Evolutionary conservation across 1,284 basidiomycete species (phyloP), one percentile per base, ranked within the genome.

Genomic region (Melampsora abietis-canadensis): DNA sequence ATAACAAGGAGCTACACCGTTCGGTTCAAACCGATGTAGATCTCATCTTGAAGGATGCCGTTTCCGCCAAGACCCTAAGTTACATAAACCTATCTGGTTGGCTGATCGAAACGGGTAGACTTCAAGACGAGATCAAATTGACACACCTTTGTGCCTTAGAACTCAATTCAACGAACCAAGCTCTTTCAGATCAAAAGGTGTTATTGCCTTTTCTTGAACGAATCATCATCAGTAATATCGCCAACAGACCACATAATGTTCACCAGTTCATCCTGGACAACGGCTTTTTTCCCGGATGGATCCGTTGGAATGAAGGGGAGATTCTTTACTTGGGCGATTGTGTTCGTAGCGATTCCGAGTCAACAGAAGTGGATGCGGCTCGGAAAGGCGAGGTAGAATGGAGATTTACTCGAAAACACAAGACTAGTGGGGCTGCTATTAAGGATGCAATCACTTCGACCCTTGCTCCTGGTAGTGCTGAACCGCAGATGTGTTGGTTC

Each of bases 261-360:
- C 3, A 30, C 34, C 60, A 74, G 40, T 74, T 74, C 31, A 74
- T 74, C 34, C 31, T 34, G 24, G 54, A 66, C 17, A 44, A 47
- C 30, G 70, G 70, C 1, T 74, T 74, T 46, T 37, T 63, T 24
- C 70, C 70, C 48, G 70, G 70, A n/a, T 74, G 65, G n/a, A 46
- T 74, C 1, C 48, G 64, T 30, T 74, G 70, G 70, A 66, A n/a
- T 34, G 64, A 46, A 19, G 70, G 70, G 12, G 47, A 64, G 34
- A 72, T 72, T 14, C 30, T 63, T 7, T 72, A 65, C 24, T 24
- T 37, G 14, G 69, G 62, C 48, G 69, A 72, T 37, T 31, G 34
- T 69, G 59, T 12, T 31, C 27, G 21, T 37, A 19, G 48, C n/a
- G 63, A 44, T n/a, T 31, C n/a, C 30, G 57, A 54, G 51, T 54